Percentiles rank a stretch among this genome's conserved stretches.
Evolutionary conservation across 2,329 filamentous ascomycete genomes (phyloP).

Genomic region (Graphilbum fragrans): DNA sequence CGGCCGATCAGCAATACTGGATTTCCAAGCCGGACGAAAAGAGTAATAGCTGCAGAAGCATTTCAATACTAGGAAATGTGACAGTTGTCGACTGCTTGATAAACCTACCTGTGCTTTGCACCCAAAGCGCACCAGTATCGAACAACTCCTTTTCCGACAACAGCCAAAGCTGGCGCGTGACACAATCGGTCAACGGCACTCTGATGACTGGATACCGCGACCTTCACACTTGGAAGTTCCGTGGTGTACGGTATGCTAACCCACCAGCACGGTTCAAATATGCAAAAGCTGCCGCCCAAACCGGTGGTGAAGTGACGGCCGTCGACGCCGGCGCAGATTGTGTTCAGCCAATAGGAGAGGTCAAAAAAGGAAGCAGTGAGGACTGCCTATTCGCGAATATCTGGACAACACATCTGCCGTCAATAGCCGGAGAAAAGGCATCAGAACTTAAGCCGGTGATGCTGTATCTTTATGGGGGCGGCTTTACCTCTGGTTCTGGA

Average conservation of each 20-base stretch:
- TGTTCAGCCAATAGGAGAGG: slow-evolving; percentile 18
- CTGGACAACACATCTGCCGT: slow-evolving; percentile 22
- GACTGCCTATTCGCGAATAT: slow-evolving; percentile 26
- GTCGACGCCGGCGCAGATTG: slow-evolving; percentile 18
- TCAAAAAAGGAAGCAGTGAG: slow-evolving; percentile 16
- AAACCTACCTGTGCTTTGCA: slow-evolving; percentile 17
- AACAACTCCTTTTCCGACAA: slow-evolving; percentile 12
- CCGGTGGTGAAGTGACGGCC: slow-evolving; percentile 15
- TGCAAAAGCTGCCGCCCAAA: slow-evolving; percentile 11
- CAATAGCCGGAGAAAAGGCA: neutral
- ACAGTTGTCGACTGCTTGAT: slow-evolving; percentile 19
- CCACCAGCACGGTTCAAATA: slow-evolving; percentile 16
- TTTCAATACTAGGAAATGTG: too few relatives aligned
- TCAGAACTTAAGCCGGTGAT: slow-evolving; percentile 27
- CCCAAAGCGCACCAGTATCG: slow-evolving; percentile 17
- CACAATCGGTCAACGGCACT: slow-evolving; percentile 13
- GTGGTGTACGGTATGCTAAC: slow-evolving; percentile 18
- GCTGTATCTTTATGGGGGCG: slow-evolving; percentile 33
- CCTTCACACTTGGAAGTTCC: slow-evolving; percentile 19
- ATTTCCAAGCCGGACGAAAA: slow-evolving; percentile 7
- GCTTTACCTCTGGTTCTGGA: slow-evolving; percentile 24
- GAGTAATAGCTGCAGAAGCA: slow-evolving; percentile 11
- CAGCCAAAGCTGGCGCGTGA: slow-evolving; percentile 13
- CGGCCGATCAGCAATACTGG: slow-evolving; percentile 14
- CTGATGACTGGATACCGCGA: slow-evolving; percentile 20